Conservation (phyloP, 1,284 basidiomycete genomes). For the Trichosporon ovoides region DNA sequence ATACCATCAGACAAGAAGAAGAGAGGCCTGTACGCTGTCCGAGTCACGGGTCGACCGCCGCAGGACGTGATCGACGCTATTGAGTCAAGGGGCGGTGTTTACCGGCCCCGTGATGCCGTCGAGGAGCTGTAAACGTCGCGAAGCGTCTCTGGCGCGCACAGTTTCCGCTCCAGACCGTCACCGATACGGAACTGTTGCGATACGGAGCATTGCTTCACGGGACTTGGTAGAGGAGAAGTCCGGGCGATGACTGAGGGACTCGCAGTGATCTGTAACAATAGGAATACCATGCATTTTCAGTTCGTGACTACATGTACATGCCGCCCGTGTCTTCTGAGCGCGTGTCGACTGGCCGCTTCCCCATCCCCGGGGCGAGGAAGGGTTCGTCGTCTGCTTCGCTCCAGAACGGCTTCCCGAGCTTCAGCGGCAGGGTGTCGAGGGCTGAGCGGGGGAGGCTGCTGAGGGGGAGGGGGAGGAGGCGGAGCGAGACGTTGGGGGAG, state of each 20-base stretch:
- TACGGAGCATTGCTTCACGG: too few relatives aligned
- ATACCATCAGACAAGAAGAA: conserved; percentile 69
- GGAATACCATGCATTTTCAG: too few relatives aligned
- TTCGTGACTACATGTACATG: conserved; percentile 41
- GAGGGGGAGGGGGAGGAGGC: conserved; percentile 37
- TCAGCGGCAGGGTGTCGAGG: conserved; percentile 7
- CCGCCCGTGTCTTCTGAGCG: conserved; percentile 20
- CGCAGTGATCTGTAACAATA: too few relatives aligned
- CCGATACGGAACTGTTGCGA: too few relatives aligned
- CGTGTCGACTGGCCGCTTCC: conserved; percentile 9
- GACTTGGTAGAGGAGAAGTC: too few relatives aligned
- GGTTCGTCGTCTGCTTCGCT: conserved; percentile 41
- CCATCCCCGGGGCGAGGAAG: conserved; percentile 33
- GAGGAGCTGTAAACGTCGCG: conserved; percentile 42
- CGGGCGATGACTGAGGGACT: too few relatives aligned
- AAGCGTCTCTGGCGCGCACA: too few relatives aligned
- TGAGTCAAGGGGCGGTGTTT: conserved; percentile 39
- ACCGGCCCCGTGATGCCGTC: conserved; percentile 40
- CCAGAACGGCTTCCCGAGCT: conserved; percentile 19
- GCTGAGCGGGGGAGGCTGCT: conserved; percentile 22
- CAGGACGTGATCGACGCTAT: conserved; percentile 68
- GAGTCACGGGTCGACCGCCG: conserved; percentile 78
- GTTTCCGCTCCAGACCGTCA: too few relatives aligned
- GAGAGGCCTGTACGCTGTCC: conserved; percentile 78
- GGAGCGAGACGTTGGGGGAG: conserved; percentile 12